Evolutionary conservation across 148 eudicot species (phyloP).

Genomic region (Tetragonia tetragonoides): DNA sequence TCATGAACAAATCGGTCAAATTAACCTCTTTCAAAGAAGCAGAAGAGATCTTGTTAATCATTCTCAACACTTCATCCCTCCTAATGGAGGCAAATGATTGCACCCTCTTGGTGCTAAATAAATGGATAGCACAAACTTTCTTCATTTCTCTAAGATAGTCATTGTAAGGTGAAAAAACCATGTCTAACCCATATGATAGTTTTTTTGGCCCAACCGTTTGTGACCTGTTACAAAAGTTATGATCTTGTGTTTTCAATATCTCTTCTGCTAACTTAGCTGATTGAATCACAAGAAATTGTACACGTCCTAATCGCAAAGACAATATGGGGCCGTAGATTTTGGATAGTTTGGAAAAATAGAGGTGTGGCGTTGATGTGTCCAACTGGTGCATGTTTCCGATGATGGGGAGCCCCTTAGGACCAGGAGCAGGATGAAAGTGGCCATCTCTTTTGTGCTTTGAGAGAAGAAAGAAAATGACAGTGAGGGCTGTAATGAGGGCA

Average conservation of each 20-base stretch:
- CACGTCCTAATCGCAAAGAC: slow-evolving; percentile 4
- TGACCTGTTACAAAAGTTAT: slow-evolving; percentile 25
- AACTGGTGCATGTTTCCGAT: slow-evolving; percentile 17
- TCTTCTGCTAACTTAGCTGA: slow-evolving; percentile 27
- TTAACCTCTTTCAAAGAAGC: background rate
- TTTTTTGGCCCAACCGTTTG: background rate
- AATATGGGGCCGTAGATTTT: slow-evolving; percentile 20
- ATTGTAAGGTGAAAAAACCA: slow-evolving; percentile 15
- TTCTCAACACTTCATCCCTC: slow-evolving; percentile 19
- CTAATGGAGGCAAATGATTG: slow-evolving; percentile 16
- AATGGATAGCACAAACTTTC: slow-evolving; percentile 27
- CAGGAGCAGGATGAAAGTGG: background rate
- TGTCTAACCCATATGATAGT: slow-evolving; percentile 28
- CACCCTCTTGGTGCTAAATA: slow-evolving; percentile 26
- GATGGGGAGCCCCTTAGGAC: slow-evolving; percentile 19
- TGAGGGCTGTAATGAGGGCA: background rate
- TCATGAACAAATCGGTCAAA: slow-evolving; percentile 20
- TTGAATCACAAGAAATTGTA: slow-evolving; percentile 19
- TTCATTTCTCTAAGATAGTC: slow-evolving; percentile 25
- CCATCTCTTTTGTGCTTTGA: background rate
- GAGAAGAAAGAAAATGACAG: background rate
- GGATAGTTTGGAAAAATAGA: slow-evolving; percentile 2
- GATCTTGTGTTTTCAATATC: slow-evolving; percentile 31
- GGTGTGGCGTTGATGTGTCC: background rate
- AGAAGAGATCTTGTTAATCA: slow-evolving; percentile 22